These are phyloP conservation scores for Phycomyces nitens DNA, from an alignment of 192 early-diverging fungal species.

Conservation along the genomic window DNA sequence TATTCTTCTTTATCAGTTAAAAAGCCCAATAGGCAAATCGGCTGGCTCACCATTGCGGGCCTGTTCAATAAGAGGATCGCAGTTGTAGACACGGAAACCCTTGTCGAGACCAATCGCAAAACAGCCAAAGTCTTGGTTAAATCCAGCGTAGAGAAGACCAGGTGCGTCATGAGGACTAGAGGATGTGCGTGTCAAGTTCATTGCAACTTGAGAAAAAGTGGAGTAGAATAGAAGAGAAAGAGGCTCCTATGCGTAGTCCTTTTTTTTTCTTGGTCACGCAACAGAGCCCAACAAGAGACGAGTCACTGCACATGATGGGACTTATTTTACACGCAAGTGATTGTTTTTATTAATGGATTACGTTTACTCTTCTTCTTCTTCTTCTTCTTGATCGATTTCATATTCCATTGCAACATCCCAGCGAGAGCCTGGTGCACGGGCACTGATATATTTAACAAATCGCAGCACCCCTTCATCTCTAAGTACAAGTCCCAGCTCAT, in stretches of 20 bases:
- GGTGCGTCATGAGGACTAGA: constrained; percentile 48
- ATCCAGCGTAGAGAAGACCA: constrained; percentile 71
- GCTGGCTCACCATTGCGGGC: constrained; percentile 65
- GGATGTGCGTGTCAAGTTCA: constrained; percentile 41
- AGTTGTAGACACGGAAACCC: constrained; percentile 83
- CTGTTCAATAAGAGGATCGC: constrained; percentile 80
- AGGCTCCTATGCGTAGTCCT: not conserved
- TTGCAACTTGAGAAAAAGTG: constrained; percentile 1
- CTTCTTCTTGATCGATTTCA: constrained; percentile 36
- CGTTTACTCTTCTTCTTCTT: constrained; percentile 5
- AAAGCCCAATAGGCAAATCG: too few species aligned
- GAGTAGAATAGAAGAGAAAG: not conserved
- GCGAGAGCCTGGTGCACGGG: constrained; percentile 58
- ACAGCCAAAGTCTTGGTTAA: constrained; percentile 84
- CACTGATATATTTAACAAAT: constrained; percentile 77
- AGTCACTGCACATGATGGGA: too few species aligned
- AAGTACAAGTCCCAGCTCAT: constrained; percentile 62
- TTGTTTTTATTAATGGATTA: too few species aligned
- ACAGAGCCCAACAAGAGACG: too few species aligned
- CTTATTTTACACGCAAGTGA: too few species aligned
- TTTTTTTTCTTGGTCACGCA: not conserved
- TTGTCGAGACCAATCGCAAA: constrained; percentile 78
- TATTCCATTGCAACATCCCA: constrained; percentile 74
- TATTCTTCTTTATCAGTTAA: not conserved
- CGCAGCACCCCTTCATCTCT: constrained; percentile 65